Percentiles rank a stretch among this genome's conserved stretches.
Evolutionary conservation across 768 basidiomycete species (phyloP).

Genomic region (Macrocybe gigantea): DNA sequence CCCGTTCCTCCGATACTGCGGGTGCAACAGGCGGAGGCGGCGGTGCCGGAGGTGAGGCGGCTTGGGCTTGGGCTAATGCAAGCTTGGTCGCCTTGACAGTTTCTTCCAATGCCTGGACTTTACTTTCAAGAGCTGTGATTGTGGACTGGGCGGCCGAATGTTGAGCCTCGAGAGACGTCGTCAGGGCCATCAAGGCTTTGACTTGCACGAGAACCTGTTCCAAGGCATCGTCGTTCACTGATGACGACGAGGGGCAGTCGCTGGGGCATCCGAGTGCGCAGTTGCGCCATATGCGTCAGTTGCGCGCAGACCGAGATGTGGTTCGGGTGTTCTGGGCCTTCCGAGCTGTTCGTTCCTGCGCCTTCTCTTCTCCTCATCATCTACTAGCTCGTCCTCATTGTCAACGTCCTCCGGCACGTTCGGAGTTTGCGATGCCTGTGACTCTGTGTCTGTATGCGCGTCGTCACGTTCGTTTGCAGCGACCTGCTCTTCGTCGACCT

Average conservation of each 20-base stretch:
- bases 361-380: constrained; percentile 41
- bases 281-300: constrained; percentile 15
- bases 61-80: constrained; percentile 20
- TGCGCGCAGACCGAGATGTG: constrained; percentile 32
- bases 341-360: constrained; percentile 54
- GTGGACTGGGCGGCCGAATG: constrained; percentile 74
- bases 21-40: constrained; percentile 3
- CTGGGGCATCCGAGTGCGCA: constrained; percentile 14
- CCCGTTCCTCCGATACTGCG: constrained; percentile 27
- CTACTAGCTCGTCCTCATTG: constrained; percentile 25
- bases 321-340: constrained; percentile 79
- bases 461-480: constrained; percentile 14
- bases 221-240: constrained; percentile 51
- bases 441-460: constrained; percentile 12
- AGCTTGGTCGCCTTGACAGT: constrained; percentile 43
- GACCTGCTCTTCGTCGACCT: constrained; percentile 66
- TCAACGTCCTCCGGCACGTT: neutral
- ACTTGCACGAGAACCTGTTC: constrained; percentile 70
- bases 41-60: constrained; percentile 5
- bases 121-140: constrained; percentile 61
- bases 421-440: neutral
- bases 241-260: constrained; percentile 17
- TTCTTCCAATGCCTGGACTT: constrained; percentile 63
- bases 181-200: constrained; percentile 68
- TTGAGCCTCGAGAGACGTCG: constrained; percentile 67